phyloP scores from a whole-genome alignment of 192 early-diverging fungal genomes.

The Coemansia sp. region DNA sequence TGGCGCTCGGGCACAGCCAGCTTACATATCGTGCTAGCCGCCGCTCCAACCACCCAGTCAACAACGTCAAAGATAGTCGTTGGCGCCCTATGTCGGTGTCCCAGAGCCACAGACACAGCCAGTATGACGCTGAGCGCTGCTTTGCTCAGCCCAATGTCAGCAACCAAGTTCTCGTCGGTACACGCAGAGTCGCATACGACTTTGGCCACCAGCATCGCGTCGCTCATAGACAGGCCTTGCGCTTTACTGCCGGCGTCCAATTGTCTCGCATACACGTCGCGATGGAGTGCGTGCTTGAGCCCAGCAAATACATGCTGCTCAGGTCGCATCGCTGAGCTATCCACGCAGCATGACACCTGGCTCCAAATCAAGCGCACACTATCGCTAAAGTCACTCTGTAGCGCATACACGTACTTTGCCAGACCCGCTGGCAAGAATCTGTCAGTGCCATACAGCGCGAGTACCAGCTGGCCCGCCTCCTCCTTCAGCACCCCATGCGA shows the following conservation, averaged over 20 bases:
- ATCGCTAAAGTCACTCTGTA: constrained; percentile 23
- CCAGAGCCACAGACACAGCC: constrained; percentile 13
- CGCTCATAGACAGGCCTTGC: constrained; percentile 17
- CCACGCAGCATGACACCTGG: constrained; percentile 12
- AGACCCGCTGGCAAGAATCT: background rate
- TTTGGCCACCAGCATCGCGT: constrained; percentile 29
- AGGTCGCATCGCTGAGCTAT: background rate
- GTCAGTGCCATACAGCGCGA: constrained; percentile 13
- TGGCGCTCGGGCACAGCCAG: constrained; percentile 7
- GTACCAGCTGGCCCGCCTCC: constrained; percentile 18
- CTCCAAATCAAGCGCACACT: constrained; percentile 28
- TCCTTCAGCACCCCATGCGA: constrained; percentile 14
- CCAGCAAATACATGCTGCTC: constrained; percentile 10
- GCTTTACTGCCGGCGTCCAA: constrained; percentile 4
- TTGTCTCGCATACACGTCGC: background rate
- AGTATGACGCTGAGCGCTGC: constrained; percentile 14
- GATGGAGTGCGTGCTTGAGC: background rate
- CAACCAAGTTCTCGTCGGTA: background rate
- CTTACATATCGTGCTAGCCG: constrained; percentile 12
- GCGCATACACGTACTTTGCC: constrained; percentile 5
- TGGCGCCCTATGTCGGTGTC: background rate
- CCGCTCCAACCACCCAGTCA: constrained; percentile 12
- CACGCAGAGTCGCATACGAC: constrained; percentile 3
- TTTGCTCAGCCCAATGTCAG: constrained; percentile 17
- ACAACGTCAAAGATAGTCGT: background rate